phyloP scores from a whole-genome alignment of 1,139 yeast genomes.

The Ogataea hybrid region DNA sequence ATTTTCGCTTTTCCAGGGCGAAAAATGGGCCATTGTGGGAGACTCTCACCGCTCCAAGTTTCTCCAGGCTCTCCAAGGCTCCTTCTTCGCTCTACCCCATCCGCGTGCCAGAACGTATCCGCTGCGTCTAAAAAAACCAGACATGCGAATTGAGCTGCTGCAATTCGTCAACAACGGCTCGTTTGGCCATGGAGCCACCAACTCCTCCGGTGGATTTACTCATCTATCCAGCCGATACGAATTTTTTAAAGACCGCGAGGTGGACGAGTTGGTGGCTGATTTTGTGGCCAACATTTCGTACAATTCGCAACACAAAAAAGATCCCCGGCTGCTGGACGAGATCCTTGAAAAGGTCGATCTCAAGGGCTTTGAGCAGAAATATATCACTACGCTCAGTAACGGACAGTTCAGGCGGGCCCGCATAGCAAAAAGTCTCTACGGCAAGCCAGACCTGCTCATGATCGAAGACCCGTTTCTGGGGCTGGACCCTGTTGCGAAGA shows the following conservation, averaged over 20 bases:
- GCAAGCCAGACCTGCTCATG: constrained; percentile 61
- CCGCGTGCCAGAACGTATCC: constrained; percentile 53
- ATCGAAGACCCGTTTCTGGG: constrained; percentile 94
- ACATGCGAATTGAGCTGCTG: constrained; percentile 48
- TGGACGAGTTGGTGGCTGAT: constrained; percentile 69
- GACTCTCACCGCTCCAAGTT: constrained; percentile 41
- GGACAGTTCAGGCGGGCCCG: constrained; percentile 93
- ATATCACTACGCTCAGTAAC: constrained; percentile 87
- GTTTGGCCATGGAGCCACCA: constrained; percentile 34
- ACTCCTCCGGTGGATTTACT: constrained; percentile 39
- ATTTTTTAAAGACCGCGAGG: constrained; percentile 69
- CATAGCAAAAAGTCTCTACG: constrained; percentile 69
- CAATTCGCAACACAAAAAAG: constrained; percentile 40
- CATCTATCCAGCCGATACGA: constrained; percentile 91
- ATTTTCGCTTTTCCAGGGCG: constrained; percentile 31
- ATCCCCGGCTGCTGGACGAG: constrained; percentile 21
- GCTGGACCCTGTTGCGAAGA: constrained; percentile 72
- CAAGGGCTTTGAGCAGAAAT: constrained; percentile 56
- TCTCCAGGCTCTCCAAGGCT: constrained; percentile 43
- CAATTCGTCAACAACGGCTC: constrained; percentile 61
- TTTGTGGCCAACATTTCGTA: constrained; percentile 55
- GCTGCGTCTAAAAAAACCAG: constrained; percentile 33
- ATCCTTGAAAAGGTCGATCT: constrained; percentile 46
- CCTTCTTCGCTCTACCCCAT: constrained; percentile 49
- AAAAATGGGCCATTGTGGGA: constrained; percentile 54